These are phyloP conservation scores for Fusarium chaquense DNA, from an alignment of 2,329 filamentous ascomycete genomes.

Conservation along the genomic window DNA sequence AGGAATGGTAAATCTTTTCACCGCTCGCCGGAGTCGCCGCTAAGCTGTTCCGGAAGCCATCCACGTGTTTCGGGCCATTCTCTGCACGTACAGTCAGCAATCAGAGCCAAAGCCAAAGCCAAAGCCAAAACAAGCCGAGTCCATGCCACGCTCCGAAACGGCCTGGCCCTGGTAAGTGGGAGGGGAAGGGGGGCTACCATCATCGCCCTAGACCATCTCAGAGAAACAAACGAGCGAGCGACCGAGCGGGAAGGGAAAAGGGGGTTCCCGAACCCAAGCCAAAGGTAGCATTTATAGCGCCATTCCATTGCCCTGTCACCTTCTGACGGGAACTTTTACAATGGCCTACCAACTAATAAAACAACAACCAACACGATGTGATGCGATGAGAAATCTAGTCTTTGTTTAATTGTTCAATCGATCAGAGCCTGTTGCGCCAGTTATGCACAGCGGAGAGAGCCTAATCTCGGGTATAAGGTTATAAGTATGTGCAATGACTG, in stretches of 20 bases:
- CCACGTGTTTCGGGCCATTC: slow-evolving; percentile 46
- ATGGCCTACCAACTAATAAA: slow-evolving; percentile 1
- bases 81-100: slow-evolving; percentile 33
- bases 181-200: slow-evolving; percentile 5
- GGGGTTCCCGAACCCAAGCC: slow-evolving; percentile 38
- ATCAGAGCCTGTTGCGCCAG: neutral
- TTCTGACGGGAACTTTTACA: slow-evolving; percentile 14
- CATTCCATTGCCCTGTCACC: slow-evolving; percentile 36
- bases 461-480: too few relatives aligned
- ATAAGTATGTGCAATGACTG: neutral
- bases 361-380: slow-evolving; percentile 9
- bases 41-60: slow-evolving; percentile 47
- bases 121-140: slow-evolving; percentile 5
- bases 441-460: neutral
- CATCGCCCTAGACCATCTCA: slow-evolving; percentile 8
- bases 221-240: slow-evolving; percentile 34
- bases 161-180: slow-evolving; percentile 25
- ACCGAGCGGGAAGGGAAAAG: slow-evolving; percentile 41
- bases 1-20: slow-evolving; percentile 45
- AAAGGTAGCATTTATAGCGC: slow-evolving; percentile 26
- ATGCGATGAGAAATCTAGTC: neutral
- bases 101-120: neutral
- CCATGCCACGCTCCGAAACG: slow-evolving; percentile 16
- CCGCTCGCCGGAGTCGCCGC: slow-evolving; percentile 42
- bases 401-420: neutral